phyloP scores from a whole-genome alignment of 192 early-diverging fungal genomes.

The Podila verticillata region DNA sequence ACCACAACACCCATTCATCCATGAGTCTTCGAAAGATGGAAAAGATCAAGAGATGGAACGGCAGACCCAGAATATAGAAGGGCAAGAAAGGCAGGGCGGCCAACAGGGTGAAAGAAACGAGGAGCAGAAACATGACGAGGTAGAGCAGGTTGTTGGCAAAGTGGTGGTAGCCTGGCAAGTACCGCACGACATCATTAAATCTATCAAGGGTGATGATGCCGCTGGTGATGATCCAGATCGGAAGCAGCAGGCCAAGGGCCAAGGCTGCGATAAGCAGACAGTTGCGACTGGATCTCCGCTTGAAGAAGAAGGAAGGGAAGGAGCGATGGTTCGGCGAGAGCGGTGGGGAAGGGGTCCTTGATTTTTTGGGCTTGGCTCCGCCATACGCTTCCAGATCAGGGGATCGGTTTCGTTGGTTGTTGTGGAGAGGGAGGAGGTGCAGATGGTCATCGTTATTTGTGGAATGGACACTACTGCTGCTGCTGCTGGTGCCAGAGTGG shows the following conservation, averaged over 20 bases:
- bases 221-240: constrained; percentile 38
- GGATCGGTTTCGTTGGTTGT: constrained; percentile 1
- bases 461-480: constrained; percentile 2
- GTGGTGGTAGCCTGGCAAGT: constrained; percentile 32
- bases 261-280: constrained; percentile 9
- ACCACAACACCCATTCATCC: constrained; percentile 38
- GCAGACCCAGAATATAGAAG: constrained; percentile 25
- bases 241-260: constrained; percentile 15
- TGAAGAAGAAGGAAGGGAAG: background rate
- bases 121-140: constrained; percentile 49
- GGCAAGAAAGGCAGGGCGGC: constrained; percentile 24
- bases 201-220: constrained; percentile 39
- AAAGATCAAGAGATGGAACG: constrained; percentile 50
- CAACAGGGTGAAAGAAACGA: constrained; percentile 33
- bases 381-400: constrained; percentile 27
- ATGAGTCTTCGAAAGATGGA: constrained; percentile 45
- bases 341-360: constrained; percentile 25
- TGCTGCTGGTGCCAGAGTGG: constrained; percentile 2
- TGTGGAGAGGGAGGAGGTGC: background rate
- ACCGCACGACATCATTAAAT: constrained; percentile 44
- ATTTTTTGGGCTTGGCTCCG: constrained; percentile 3
- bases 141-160: constrained; percentile 52
- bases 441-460: background rate
- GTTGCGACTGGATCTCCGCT: constrained; percentile 11
- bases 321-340: constrained; percentile 4